Base-by-base conservation (phyloP, 129 eudicot species). In the Chrysanthemum lavandulifolium region DNA sequence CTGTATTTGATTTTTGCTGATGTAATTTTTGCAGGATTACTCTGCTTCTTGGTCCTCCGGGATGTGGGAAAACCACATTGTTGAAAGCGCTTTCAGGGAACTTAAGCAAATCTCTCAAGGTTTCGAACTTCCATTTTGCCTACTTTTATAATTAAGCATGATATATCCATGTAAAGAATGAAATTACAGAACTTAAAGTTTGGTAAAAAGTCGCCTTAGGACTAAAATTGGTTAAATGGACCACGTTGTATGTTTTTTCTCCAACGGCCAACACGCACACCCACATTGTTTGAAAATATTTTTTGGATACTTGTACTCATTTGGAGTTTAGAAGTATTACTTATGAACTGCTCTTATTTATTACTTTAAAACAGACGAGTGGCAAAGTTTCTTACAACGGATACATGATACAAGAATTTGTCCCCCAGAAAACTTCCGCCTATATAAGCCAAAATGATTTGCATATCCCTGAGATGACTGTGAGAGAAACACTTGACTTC, bases 41-140 rank as follows among this genome's bases (percentile, higher is more conserved):
- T 59, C 81, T 92, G 60, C 84, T 92, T 55, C 93, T 92, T 66
- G 97, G 97, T 49, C 96, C 97, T 75, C 97, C 96, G 5, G 97
- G 96, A 61, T 86, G 89, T 49, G 96, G 97, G 65, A 92, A 92
- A 72, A 88, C 96, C 61, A 78, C 97, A 49, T 73, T 92, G 57
- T 50, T 92, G 78, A 86, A 86, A 79, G 86, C 96, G 2, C 88
- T 92, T 51, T 86, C 97, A 15, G 97, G 97, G 78, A 91, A 84
- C 68, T 80, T 88, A 40, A 68, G 77, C 78, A 82, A 80, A 78
- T 78, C 88, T 43, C 85, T 91, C 29, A 81, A 91, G 97, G 96
- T 89, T 55, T 59, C 57, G 2, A 19, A 68, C 51, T 51, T 50
- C 4, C 13, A 15, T n/a, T 57, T 18, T 73, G 13, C 18, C 56